Evolutionary conservation across 108 stramenopile genomes (phyloP).

Genomic region (Thalassiosira profunda): DNA sequence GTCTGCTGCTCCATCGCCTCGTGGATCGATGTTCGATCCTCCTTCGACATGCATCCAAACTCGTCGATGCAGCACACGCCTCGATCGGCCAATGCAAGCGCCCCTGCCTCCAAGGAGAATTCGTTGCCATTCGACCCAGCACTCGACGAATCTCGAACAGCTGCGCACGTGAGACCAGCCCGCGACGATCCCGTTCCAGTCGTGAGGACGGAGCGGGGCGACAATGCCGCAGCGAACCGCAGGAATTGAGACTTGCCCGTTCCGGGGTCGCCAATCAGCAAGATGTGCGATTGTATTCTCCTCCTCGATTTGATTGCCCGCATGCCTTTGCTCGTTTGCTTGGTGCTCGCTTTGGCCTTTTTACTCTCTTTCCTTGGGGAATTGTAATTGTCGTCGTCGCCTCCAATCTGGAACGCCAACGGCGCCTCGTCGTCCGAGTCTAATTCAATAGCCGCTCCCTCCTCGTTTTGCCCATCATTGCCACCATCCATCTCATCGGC

Average conservation of each 20-base stretch:
- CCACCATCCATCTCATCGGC: conserved; percentile 2
- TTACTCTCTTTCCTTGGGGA: no score
- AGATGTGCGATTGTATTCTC: conserved; percentile 87
- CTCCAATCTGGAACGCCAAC: conserved; percentile 58
- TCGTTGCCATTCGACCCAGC: conserved; percentile 66
- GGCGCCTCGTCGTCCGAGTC: conserved; percentile 28
- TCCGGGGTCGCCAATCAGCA: conserved; percentile 93
- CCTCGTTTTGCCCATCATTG: neutral
- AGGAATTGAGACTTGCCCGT: conserved; percentile 93
- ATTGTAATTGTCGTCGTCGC: conserved; percentile 22
- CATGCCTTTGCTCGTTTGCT: conserved; percentile 15
- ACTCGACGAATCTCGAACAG: conserved; percentile 91
- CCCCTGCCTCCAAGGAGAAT: conserved; percentile 97
- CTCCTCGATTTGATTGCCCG: conserved; percentile 62
- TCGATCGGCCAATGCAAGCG: conserved; percentile 95
- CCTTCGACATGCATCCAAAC: conserved; percentile 85
- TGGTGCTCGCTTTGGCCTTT: conserved; percentile 5
- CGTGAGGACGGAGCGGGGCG: conserved; percentile 94
- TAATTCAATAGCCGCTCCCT: neutral
- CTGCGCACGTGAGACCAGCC: conserved; percentile 99
- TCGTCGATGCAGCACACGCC: conserved; percentile 99
- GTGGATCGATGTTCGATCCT: conserved; percentile 94
- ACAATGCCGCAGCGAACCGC: conserved; percentile 92
- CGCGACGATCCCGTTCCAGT: conserved; percentile 98
- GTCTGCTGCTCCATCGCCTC: conserved; percentile 99